Evolutionary conservation across 768 basidiomycete genomes (phyloP).

Genomic region (Leccinellum albellum): DNA sequence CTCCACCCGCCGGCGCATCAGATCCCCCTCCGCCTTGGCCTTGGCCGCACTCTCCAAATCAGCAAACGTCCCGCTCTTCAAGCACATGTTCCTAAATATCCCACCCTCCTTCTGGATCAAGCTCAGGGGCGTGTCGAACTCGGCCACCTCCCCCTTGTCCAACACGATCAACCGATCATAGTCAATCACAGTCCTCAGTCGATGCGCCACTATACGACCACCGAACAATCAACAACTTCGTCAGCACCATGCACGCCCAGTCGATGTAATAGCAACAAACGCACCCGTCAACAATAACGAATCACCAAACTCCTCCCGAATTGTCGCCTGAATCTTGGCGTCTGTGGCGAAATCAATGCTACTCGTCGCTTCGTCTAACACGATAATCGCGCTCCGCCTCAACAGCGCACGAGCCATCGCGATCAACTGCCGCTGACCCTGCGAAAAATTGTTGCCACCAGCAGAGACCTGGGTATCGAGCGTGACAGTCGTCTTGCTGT

Average conservation of each 20-base stretch:
- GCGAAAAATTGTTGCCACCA: conserved; percentile 88
- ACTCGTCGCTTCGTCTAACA: conserved; percentile 82
- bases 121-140: conserved; percentile 71
- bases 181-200: conserved; percentile 75
- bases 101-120: conserved; percentile 61
- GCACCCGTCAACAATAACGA: conserved; percentile 70
- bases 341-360: conserved; percentile 88
- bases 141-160: conserved; percentile 47
- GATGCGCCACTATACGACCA: conserved; percentile 51
- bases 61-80: conserved; percentile 62
- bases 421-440: conserved; percentile 86
- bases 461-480: conserved; percentile 79
- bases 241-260: neutral
- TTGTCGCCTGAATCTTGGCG: conserved; percentile 84
- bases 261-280: conserved; percentile 15
- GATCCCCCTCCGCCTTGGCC: conserved; percentile 30
- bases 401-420: conserved; percentile 82
- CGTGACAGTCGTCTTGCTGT: conserved; percentile 52
- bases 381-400: conserved; percentile 66
- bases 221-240: neutral
- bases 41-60: conserved; percentile 60
- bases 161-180: conserved; percentile 77
- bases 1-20: neutral
- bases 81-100: conserved; percentile 65
- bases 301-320: conserved; percentile 78